Evolutionary conservation across 2,329 filamentous ascomycete genomes (phyloP), one percentile per base, ranked within the genome.

Genomic region (Westerdykella aurantiaca): DNA sequence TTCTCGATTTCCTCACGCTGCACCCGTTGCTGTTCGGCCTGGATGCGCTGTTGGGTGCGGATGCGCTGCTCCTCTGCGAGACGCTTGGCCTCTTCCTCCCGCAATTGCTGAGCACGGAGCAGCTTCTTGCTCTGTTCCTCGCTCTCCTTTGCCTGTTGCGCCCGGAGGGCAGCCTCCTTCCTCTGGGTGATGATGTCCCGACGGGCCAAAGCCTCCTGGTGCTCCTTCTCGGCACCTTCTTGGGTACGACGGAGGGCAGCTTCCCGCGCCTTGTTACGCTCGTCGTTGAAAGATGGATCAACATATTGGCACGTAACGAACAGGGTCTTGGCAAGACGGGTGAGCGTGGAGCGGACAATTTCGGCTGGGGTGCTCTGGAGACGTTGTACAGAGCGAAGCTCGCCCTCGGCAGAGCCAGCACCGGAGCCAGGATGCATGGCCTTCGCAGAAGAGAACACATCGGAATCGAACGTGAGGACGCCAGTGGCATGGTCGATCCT

Each of bases 361-460:
- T 98, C 93, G 6, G 93, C 91, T 34, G 93, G 93, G 2, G 93
- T 98, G 76, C 88, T 95, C 75, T 98, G 93, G 38, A 98, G 82
- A 59, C 90, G 86, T 74, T 98, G 93, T 31, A 97, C 87, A 40
- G 86, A 86, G 60, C 85, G 83, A 43, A 80, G 78, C 64, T 96
- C 90, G 51, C 76, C 80, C 72, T 97, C 93, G 38, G 91, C 87
- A 43, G 91, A 95, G 48, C 90, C 90, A 49, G 87, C 82, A 45
- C 78, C 81, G 55, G 88, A 89, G 51, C 90, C 89, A 51, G 86
- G 78, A 70, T 95, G 88, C 48, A 88, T 80, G 54, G 91, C 88
- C 77, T 95, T 97, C 63, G 90, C 83, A 13, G 93, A 96, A 31
- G 93, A 95, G 77, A 98, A 97, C 54, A 98, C 89, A 68, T 98